These are phyloP conservation scores for Pestalotiopsis sp. DNA, from an alignment of 2,329 filamentous ascomycete species.

Conservation along the genomic window DNA sequence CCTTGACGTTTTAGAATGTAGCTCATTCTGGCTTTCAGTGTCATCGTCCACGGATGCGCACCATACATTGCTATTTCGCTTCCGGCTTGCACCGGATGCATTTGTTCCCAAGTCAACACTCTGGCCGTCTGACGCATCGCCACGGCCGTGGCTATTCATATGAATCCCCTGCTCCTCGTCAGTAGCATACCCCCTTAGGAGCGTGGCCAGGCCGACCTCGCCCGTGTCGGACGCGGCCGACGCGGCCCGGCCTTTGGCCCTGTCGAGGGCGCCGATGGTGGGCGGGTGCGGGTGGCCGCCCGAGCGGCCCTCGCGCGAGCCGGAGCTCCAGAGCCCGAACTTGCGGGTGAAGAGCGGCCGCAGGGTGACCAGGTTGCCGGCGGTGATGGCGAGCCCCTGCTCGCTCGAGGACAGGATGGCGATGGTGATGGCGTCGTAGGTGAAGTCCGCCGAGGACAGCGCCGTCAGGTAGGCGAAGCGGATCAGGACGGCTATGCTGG, in stretches of 20 bases:
- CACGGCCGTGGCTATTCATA: neutral
- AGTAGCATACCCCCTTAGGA: neutral
- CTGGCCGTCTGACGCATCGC: neutral
- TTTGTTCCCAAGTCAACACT: neutral
- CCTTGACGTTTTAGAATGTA: neutral
- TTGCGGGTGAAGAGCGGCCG: conserved; percentile 36
- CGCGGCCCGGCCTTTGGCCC: neutral
- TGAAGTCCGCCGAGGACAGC: conserved; percentile 40
- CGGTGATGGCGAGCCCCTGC: conserved; percentile 46
- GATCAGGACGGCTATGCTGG: conserved; percentile 43
- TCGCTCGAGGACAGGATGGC: conserved; percentile 51
- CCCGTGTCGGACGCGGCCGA: neutral
- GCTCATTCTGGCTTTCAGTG: neutral
- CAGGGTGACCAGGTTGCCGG: conserved; percentile 46
- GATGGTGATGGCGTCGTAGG: conserved; percentile 19
- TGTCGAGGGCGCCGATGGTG: conserved; percentile 2
- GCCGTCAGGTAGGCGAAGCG: conserved; percentile 39
- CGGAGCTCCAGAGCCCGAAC: neutral
- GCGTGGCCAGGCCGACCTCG: neutral
- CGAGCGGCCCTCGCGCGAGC: neutral
- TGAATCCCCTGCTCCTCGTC: neutral
- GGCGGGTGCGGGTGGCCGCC: neutral
- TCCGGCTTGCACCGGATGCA: neutral
- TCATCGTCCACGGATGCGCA: neutral
- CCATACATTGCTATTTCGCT: neutral